Evolutionary conservation across 345 rosid species (phyloP).

Genomic region (Reutealis trisperma): DNA sequence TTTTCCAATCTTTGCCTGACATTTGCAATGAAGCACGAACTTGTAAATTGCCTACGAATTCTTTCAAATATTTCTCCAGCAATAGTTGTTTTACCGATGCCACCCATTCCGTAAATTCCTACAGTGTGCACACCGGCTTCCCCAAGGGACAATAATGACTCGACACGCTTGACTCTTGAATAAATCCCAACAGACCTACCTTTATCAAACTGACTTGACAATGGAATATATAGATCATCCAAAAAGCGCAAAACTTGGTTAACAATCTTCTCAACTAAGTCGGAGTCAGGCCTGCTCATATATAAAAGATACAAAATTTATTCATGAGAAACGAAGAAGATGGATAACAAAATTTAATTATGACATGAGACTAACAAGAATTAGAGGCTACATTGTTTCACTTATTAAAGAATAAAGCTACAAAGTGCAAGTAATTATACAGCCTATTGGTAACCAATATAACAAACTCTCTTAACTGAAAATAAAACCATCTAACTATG

Average conservation of each 20-base stretch:
- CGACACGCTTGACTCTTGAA: neutral
- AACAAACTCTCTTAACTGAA: too few relatives aligned
- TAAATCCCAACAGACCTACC: conserved; percentile 14
- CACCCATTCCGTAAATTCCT: conserved; percentile 13
- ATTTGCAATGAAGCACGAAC: neutral
- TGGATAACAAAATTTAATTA: too few relatives aligned
- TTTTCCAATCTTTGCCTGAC: neutral
- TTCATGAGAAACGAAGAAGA: too few relatives aligned
- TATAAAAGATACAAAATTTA: too few relatives aligned
- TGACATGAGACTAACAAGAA: too few relatives aligned
- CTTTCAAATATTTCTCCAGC: neutral
- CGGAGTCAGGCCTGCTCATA: neutral
- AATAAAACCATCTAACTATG: too few relatives aligned
- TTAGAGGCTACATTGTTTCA: too few relatives aligned
- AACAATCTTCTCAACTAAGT: neutral
- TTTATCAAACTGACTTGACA: too few relatives aligned
- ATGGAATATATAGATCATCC: too few relatives aligned
- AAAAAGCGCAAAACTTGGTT: neutral
- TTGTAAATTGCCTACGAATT: neutral
- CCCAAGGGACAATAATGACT: neutral
- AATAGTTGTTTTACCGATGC: conserved; percentile 5
- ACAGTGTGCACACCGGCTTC: neutral
- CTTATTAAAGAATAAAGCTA: too few relatives aligned
- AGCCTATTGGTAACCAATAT: too few relatives aligned
- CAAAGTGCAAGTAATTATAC: too few relatives aligned